Base-by-base conservation (phyloP, 192 early-diverging fungal genomes). In the Fimicolochytrium jonesii region DNA sequence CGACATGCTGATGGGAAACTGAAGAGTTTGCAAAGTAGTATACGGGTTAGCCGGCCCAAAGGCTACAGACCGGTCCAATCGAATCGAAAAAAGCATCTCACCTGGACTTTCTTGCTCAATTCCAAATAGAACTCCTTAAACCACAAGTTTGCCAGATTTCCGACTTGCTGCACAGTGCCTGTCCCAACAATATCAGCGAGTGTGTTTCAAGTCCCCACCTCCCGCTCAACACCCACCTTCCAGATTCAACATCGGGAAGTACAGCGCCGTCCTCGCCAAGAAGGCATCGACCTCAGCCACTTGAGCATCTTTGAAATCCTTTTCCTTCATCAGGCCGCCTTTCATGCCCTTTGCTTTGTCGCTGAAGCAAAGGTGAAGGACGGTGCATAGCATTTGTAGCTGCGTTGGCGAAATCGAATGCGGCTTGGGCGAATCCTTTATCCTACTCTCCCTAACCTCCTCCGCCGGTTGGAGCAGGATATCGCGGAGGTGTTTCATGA, bases 61-160 rank as follows among this genome's bases (percentile, higher is more conserved):
- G n/a, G n/a, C n/a, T n/a, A n/a, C n/a, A n/a, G n/a, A n/a, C n/a
- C n/a, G n/a, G n/a, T n/a, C n/a, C n/a, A n/a, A n/a, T n/a, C n/a
- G 37, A n/a, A 11, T 41, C 37, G 9, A n/a, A 9, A n/a, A 41
- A n/a, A n/a, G n/a, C 5, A 11, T 26, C 56, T 2, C 39, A 72
- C 73, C 67, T 83, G 81, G 13, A 79, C 70, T 56, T 80, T 18
- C 33, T 77, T 66, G 60, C 67, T 67, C 0, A 83, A 47, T 39
- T 83, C 81, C 48, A 82, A 64, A 41, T 77, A 82, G 50, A 82
- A 83, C 49, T 82, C 81, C 49, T 77, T 80, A 54, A 73, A 80
- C 81, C 81, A 83, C 23, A 83, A 56, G 26, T 77, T 67, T 13
- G 79, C 67, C 11, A 82, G 47, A 41, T 82, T 62, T 1, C 46